Evolutionary conservation across 345 rosid species (phyloP).

Genomic region (Mangifera indica): DNA sequence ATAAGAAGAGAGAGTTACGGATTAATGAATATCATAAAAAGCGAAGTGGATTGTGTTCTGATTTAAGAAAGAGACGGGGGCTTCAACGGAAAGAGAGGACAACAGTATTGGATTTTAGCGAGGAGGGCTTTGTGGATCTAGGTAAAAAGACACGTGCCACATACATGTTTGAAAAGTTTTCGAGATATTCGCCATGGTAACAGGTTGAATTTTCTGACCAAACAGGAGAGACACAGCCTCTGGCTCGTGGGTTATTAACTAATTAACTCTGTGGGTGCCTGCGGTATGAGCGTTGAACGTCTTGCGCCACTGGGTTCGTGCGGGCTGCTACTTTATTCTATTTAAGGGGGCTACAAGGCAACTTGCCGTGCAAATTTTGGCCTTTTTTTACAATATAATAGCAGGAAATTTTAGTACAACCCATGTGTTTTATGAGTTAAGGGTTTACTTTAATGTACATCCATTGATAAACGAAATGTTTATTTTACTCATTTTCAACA

Average conservation of each 20-base stretch:
- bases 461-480: too few species aligned
- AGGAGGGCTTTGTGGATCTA: conserved; percentile 31
- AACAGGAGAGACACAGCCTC: neutral
- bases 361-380: too few species aligned
- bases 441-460: too few species aligned
- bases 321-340: too few species aligned
- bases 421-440: too few species aligned
- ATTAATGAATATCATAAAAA: too few species aligned
- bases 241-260: neutral
- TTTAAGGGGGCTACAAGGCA: too few species aligned
- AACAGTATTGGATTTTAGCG: conserved; percentile 26
- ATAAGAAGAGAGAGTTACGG: neutral
- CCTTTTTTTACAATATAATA: too few species aligned
- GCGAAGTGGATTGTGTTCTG: conserved; percentile 23
- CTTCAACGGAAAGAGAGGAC: conserved; percentile 20
- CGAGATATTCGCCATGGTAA: conserved; percentile 4
- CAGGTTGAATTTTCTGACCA: neutral
- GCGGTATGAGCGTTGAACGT: neutral
- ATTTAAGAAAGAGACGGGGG: neutral
- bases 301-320: too few species aligned
- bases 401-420: too few species aligned
- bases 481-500: too few species aligned
- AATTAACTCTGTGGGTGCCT: conserved; percentile 7
- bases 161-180: conserved; percentile 3
- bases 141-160: conserved; percentile 34